Conservation (phyloP, 2,329 filamentous ascomycete genomes). For the Geosmithia putterillii region DNA sequence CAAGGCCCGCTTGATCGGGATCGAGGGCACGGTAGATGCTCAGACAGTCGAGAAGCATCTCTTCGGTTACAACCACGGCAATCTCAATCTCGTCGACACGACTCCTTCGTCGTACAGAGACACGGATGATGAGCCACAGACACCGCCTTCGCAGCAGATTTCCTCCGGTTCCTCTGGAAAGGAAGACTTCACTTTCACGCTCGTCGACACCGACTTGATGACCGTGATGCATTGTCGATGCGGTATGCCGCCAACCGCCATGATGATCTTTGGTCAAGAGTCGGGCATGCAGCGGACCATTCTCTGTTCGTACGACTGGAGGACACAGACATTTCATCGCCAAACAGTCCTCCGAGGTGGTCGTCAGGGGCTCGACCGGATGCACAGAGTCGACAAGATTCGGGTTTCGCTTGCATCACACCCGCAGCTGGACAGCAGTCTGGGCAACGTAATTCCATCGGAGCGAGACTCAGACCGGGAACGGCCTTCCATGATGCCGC, state of each 20-base stretch:
- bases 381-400: neutral
- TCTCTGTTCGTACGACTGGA: constrained; percentile 31
- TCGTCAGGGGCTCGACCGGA: neutral
- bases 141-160: neutral
- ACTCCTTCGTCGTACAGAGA: neutral
- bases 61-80: constrained; percentile 5
- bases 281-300: constrained; percentile 31
- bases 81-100: neutral
- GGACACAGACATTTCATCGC: constrained; percentile 21
- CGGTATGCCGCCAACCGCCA: constrained; percentile 17
- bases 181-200: constrained; percentile 13
- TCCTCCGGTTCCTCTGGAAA: neutral
- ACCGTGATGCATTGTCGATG: constrained; percentile 24
- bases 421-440: too few species aligned
- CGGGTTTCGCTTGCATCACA: neutral
- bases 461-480: too few species aligned
- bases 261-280: constrained; percentile 29
- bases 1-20: constrained; percentile 5
- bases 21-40: constrained; percentile 5
- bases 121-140: neutral
- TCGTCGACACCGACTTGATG: constrained; percentile 28
- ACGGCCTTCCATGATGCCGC: too few species aligned
- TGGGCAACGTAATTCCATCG: too few species aligned
- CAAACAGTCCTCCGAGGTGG: constrained; percentile 1
- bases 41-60: constrained; percentile 5